Evolutionary conservation across 106 monocot species (phyloP), one percentile per base, ranked within the genome.

Genomic region (Cymbidium sinense): DNA sequence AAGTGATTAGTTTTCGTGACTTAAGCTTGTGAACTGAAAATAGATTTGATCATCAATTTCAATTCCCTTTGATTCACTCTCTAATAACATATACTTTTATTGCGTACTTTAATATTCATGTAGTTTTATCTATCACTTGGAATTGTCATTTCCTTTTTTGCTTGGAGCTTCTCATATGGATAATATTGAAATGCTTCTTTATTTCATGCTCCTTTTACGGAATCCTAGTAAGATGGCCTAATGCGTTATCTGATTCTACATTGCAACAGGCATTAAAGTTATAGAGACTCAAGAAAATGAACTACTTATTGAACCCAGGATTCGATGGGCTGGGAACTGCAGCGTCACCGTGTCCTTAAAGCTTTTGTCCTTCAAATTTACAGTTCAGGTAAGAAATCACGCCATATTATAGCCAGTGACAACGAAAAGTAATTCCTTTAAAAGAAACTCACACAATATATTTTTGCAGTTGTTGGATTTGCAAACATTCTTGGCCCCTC

Each of bases 301-400:
- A 55, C 70, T 93, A 79, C 84, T 93, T 43, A 73, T 96, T 70
- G 89, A 96, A 73, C 85, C 91, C 54, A 86, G 23, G 43, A 50
- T 96, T 29, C 78, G 89, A 73, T 96, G 93, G 93, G 96, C 91
- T 70, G 82, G 96, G 62, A 93, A 85, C 78, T 65, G 90, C 43
- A 85, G 91, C 43, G 84, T 96, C 34, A 75, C 64, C 44, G 52
- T 96, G 6, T 75, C 28, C 23, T 7, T 89, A 12, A 89, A 93
- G 41, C 73, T 89, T n/a, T 80, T 82, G 21, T 84, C 81, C 54
- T 50, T 89, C 5, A 87, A 82, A 79, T 25, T 91, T 43, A 77
- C 86, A 29, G 41, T 84, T 34, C 93, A 96, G 93, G 95, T 95
- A 21, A 71, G 75, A 73, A 39, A 23, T 25, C 33, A 76, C n/a